Evolutionary conservation across 2,329 filamentous ascomycete genomes (phyloP), one percentile per base, ranked within the genome.

Genomic region (Parasarocladium wereldwijsianum): DNA sequence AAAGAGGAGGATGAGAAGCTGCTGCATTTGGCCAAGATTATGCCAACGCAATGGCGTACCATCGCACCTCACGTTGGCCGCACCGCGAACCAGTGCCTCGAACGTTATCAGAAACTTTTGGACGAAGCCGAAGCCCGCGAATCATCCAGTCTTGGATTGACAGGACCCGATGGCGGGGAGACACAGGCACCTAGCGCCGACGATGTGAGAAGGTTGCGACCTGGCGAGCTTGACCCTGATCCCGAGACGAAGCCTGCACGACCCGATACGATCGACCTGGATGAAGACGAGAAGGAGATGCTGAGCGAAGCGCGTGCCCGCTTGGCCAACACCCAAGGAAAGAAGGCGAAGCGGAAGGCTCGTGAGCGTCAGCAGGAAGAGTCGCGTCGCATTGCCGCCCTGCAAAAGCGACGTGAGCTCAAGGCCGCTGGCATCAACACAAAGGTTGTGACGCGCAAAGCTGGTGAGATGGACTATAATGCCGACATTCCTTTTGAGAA

Each of bases 261-360:
- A 36, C 90, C 90, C 22, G 90, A 98, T 53, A 94, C 90, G 5
- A 90, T 98, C 50, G 90, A 98, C 55, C 74, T 98, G 45, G 90
- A 98, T 50, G 90, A 98, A 52, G 90, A 98, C 49, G 90, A 98
- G 56, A 96, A 98, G 62, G 90, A 98, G 57, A 98, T 98, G 90
- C 58, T 98, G 46, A 94, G 86, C 50, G 90, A 98, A 59, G 90
- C 90, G 42, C 82, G 90, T 49, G 90, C 90, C 33, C 84, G 90
- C 58, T 62, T 98, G 39, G 90, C 90, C 38, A 98, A 98, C 47
- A 96, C 90, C 8, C 90, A 96, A 56, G 90, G 90, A 50, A 98
- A 98, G 60, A 98, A 98, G 61, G 90, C 90, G 6, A 98, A 98
- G 65, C 66, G 90, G 42, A 98, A 98, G 65, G 90, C 90, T 19